Base-by-base conservation (phyloP, 192 early-diverging fungal genomes). In the Linnemannia hyalina region DNA sequence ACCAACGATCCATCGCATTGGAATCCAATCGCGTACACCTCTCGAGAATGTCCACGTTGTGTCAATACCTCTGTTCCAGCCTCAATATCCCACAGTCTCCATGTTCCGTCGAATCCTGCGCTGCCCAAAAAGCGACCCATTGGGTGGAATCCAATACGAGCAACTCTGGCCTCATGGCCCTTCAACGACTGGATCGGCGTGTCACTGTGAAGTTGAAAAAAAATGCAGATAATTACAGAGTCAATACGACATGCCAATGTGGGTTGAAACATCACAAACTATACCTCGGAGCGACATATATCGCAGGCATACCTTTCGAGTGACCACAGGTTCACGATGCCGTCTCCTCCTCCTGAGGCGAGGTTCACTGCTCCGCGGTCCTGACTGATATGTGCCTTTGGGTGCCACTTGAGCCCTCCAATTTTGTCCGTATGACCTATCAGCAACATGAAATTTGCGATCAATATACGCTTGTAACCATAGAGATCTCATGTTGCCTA, bases 11-110 rank as follows among this genome's bases (percentile, higher is more conserved):
- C 98, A 83, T 99, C 98, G 69, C 91, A 82, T 82, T 99, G 98
- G 80, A 99, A 98, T 20, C 92, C 93, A 75, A 99, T 92, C 2
- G 95, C 93, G 91, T 97, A 99, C 2, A 99, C 95, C 89, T 99
- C 97, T 36, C 93, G 91, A 22, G 97, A 95, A 88, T 99, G 98
- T 18, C 98, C 98, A 80, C 98, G 96, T 80, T 99, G 98, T 70
- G 96, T 85, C 52, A 99, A 77, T 3, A 99, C 83, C 75, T 97
- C 97, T 44, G 91, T 76, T 54, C 91, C 88, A 0, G 94, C 93
- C 63, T 95, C 93, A 26, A 95, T 90, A 86, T 99, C 98, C 97
- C 97, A 99, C n/a, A 99, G 91, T 68, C 98, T 91, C 98, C 98
- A 99, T 22, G 97, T 96, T 49, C 92, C 93, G 82, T 99, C 98